Percentiles rank a stretch among this genome's conserved stretches.
These are phyloP conservation scores for Backusella luteola DNA, from an alignment of 192 early-diverging fungal species.

Conservation along the genomic window DNA sequence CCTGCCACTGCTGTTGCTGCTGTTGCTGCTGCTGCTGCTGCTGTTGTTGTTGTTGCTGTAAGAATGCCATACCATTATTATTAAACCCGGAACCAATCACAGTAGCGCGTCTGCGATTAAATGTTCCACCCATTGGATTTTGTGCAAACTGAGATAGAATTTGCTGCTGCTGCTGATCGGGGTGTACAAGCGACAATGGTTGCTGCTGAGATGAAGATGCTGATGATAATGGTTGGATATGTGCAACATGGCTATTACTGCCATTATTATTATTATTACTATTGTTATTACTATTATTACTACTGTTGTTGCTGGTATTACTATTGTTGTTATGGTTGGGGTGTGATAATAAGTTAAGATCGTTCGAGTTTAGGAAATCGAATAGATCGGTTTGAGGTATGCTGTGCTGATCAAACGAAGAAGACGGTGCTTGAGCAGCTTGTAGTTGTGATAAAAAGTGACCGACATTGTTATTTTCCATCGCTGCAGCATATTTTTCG, in stretches of 20 bases:
- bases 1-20: slow-evolving; percentile 8
- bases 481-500: background rate
- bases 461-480: background rate
- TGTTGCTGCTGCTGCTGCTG: background rate
- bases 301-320: background rate
- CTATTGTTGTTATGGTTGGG: background rate
- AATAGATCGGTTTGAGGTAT: slow-evolving; percentile 6
- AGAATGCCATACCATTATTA: background rate
- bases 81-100: slow-evolving; percentile 4
- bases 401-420: background rate
- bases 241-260: background rate
- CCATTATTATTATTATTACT: background rate
- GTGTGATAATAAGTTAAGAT: slow-evolving; percentile 7
- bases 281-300: no score
- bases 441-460: slow-evolving; percentile 12
- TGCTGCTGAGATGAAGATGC: background rate
- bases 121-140: slow-evolving; percentile 3
- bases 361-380: slow-evolving; percentile 5
- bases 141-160: slow-evolving; percentile 13
- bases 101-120: background rate
- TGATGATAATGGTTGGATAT: background rate
- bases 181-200: slow-evolving; percentile 6
- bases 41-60: background rate
- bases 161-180: slow-evolving; percentile 18
- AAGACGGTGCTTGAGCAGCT: background rate